Base-by-base conservation (phyloP, 1,139 yeast species). In the Kodamaea plutei region DNA sequence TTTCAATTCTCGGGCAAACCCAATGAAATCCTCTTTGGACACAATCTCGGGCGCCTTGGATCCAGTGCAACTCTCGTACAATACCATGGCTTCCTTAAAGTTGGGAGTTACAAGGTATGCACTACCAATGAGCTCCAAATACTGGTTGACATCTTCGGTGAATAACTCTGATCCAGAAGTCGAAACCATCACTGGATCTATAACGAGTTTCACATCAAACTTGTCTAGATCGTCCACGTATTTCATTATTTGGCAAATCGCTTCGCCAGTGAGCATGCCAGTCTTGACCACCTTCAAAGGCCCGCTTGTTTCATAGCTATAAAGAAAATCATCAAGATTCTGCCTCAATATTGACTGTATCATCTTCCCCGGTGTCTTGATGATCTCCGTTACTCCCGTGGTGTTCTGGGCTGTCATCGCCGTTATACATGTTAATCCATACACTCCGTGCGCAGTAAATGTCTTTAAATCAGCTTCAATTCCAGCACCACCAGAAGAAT, bases 401-500 rank as follows among this genome's bases (percentile, higher is more conserved):
- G 85, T 79, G 52, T 88, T 87, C 50, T 88, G 96, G 3, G 91
- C 89, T 0, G 96, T 87, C 41, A 88, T 57, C 1, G 91, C 94
- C 0, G 88, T 72, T 25, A 84, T 78, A 51, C 91, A 81, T 1
- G 94, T 84, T 56, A 82, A 59, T 1, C 87, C 96, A 50, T 81
- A 88, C 29, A 87, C 88, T 14, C 75, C 72, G 48, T 84, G 89
- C 3, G 83, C 85, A 3, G 84, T 69, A 37, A 88, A 73, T 0
- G 96, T 82, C 56, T 88, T 88, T 31, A 88, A 54, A 53, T 88
- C 96, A 1, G 96, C 96, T 50, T 88, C 96, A 35, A 88, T 79
- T 8, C 96, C 96, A 1, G 96, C 96, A 4, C 96, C 96, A 2
- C 96, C 96, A 3, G 95, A 83, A 29, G 82, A 76, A 52, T 88